Percentiles rank a stretch among this genome's conserved stretches.
Evolutionary conservation across 441 rosid species (phyloP).

Genomic region (Melastoma candidum): DNA sequence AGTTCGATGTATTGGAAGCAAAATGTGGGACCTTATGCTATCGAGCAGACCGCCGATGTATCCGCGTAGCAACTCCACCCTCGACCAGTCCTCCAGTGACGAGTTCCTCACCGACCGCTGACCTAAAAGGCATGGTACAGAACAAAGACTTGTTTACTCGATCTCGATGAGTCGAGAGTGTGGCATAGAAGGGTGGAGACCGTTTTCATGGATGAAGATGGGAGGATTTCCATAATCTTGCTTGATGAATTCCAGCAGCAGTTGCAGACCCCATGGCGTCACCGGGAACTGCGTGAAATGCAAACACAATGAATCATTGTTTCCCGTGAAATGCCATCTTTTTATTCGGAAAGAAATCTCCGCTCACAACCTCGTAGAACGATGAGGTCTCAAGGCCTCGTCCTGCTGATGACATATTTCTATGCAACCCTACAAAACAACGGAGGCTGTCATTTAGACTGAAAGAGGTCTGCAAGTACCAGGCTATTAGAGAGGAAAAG

Average conservation of each 20-base stretch:
- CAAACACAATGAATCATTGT: too few species aligned
- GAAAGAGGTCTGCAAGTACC: too few species aligned
- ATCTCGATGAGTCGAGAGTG: not conserved
- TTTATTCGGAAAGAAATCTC: too few species aligned
- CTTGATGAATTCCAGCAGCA: not conserved
- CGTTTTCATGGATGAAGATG: constrained; percentile 17
- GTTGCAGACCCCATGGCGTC: not conserved
- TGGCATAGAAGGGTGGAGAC: not conserved
- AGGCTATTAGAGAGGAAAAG: not conserved
- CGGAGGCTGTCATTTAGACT: too few species aligned
- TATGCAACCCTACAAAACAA: too few species aligned
- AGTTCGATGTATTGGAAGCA: not conserved
- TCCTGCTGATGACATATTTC: too few species aligned
- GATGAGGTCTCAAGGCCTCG: too few species aligned
- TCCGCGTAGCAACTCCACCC: constrained; percentile 10
- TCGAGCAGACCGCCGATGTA: constrained; percentile 13
- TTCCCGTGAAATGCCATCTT: too few species aligned
- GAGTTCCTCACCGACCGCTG: constrained; percentile 10
- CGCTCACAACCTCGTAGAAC: too few species aligned
- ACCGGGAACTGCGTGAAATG: constrained; percentile 4
- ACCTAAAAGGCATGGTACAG: constrained; percentile 5
- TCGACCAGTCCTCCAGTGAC: constrained; percentile 11
- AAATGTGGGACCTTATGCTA: constrained; percentile 6
- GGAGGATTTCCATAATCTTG: constrained; percentile 9
- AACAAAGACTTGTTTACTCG: too few species aligned